Percentiles rank a stretch among this genome's conserved stretches.
Conservation (phyloP, 148 eudicot species). For the Camellia japonica region DNA sequence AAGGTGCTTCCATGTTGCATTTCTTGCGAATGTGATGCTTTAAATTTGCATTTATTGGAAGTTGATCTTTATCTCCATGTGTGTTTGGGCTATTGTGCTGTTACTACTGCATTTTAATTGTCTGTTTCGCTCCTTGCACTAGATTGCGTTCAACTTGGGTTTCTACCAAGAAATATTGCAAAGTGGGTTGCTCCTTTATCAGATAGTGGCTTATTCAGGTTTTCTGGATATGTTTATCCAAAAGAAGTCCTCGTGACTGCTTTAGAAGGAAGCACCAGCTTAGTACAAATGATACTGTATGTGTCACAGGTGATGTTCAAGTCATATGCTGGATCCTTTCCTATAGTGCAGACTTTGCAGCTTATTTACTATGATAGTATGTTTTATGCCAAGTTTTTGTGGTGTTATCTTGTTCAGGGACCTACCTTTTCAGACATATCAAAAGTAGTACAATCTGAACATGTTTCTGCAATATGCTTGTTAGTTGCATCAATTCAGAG, state of each 20-base stretch:
- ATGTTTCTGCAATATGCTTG: slow-evolving; percentile 62
- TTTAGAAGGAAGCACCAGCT: slow-evolving; percentile 63
- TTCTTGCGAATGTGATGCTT: neutral
- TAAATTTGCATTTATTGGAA: neutral
- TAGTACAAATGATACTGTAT: slow-evolving; percentile 60
- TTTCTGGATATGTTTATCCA: slow-evolving; percentile 61
- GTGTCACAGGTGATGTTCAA: slow-evolving; percentile 50
- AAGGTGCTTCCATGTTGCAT: too few species aligned
- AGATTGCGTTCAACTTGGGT: slow-evolving; percentile 84
- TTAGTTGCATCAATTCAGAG: slow-evolving; percentile 81
- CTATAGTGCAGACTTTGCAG: slow-evolving; percentile 4
- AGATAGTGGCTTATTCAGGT: slow-evolving; percentile 64
- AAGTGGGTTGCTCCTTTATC: slow-evolving; percentile 88
- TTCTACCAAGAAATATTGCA: slow-evolving; percentile 77
- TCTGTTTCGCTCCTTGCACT: slow-evolving; percentile 20
- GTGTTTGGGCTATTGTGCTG: neutral
- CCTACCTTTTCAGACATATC: slow-evolving; percentile 49
- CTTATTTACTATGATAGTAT: neutral
- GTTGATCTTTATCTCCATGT: neutral
- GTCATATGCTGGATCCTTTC: slow-evolving; percentile 2
- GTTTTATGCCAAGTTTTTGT: slow-evolving; percentile 3
- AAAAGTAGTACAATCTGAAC: slow-evolving; percentile 38
- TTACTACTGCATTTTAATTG: neutral
- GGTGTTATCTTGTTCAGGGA: slow-evolving; percentile 52
- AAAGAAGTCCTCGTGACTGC: slow-evolving; percentile 79